These are phyloP conservation scores for Pterocarpus santalinus DNA, from an alignment of 306 rosid genomes.

Conservation along the genomic window DNA sequence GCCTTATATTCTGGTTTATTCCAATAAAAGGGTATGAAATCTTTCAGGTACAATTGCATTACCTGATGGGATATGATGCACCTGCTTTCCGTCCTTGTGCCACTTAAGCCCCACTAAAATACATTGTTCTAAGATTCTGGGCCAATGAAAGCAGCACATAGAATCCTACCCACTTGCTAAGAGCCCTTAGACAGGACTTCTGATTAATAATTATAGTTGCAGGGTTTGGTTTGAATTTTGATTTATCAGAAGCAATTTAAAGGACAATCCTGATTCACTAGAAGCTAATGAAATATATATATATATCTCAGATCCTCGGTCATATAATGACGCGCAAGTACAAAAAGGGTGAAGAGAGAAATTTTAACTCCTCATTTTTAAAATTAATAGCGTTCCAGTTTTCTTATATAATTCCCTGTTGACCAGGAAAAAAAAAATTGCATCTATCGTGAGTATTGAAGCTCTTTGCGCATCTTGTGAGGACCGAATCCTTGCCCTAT, in stretches of 20 bases:
- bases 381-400: no score
- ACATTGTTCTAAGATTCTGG: slow-evolving; percentile 14
- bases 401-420: no score
- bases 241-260: neutral
- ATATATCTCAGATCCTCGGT: no score
- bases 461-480: no score
- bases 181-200: neutral
- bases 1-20: slow-evolving; percentile 34
- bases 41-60: slow-evolving; percentile 8
- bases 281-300: no score
- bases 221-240: slow-evolving; percentile 17
- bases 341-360: no score
- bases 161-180: neutral
- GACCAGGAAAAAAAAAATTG: no score
- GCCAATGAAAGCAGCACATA: neutral
- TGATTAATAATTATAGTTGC: neutral
- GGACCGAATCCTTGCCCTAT: no score
- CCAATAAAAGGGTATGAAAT: slow-evolving; percentile 4
- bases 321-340: no score
- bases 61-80: slow-evolving; percentile 27
- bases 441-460: no score
- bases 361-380: no score
- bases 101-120: slow-evolving; percentile 8
- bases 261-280: neutral
- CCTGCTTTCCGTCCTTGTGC: slow-evolving; percentile 16